phyloP scores from a whole-genome alignment of 2,329 filamentous ascomycete genomes.

The Pseudogymnoascus sp. region DNA sequence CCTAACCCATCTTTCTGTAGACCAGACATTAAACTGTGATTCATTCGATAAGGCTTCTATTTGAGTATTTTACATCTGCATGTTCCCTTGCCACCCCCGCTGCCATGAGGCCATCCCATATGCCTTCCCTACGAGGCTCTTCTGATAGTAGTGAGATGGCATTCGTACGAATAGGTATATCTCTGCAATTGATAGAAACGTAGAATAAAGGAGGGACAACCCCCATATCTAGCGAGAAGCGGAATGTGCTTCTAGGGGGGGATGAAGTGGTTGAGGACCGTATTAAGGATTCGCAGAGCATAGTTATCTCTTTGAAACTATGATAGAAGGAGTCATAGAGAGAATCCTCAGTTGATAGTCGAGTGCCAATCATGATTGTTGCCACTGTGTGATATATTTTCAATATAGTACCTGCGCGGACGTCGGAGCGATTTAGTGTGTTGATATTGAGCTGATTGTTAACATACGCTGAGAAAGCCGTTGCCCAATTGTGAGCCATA shows the following conservation, averaged over 20 bases:
- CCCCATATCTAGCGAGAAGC: conserved; percentile 56
- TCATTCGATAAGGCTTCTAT: neutral
- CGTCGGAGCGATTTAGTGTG: neutral
- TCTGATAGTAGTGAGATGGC: conserved; percentile 52
- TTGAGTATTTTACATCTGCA: neutral
- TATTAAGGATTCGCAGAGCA: neutral
- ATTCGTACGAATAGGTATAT: conserved; percentile 47
- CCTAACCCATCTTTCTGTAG: neutral
- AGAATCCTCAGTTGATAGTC: neutral
- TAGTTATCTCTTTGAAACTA: neutral
- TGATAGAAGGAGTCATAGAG: neutral
- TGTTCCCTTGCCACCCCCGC: conserved; percentile 18
- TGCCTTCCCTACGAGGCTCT: conserved; percentile 56
- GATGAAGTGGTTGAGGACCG: neutral
- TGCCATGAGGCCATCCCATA: conserved; percentile 48
- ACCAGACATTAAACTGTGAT: neutral
- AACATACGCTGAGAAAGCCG: neutral
- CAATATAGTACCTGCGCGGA: neutral
- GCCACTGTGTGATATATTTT: neutral
- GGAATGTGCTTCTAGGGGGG: neutral
- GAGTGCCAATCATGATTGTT: neutral
- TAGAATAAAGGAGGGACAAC: conserved; percentile 59
- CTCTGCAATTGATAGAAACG: conserved; percentile 58
- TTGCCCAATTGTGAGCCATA: neutral
- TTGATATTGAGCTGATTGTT: neutral